Base-by-base conservation (phyloP, 1,284 basidiomycete genomes). In the Trichosporon sp. region DNA sequence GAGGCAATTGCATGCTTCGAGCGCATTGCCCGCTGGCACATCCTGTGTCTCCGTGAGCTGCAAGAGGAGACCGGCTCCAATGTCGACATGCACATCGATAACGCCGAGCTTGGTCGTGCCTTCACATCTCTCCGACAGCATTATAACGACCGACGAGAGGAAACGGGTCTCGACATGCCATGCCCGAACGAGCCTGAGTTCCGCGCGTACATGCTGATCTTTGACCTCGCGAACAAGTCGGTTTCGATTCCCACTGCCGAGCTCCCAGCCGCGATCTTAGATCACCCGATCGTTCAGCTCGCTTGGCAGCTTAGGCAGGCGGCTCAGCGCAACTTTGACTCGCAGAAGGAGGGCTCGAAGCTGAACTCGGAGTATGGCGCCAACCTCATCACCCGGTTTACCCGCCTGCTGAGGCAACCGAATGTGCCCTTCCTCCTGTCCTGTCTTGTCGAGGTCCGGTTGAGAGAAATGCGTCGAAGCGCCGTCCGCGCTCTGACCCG, bases 171-270 rank as follows among this genome's bases (percentile, higher is more conserved):
- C 8, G 79, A 81, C 32, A 73, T 78, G 71, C 80, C 90, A 66
- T 91, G 91, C 6, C 89, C 91, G 0, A 91, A 92, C 69, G 95
- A 98, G 80, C 89, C 97, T 65, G 96, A 99, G 84, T 97, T 99
- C 89, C 90, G 94, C 21, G 91, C 97, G 0, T 98, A 98, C 85
- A 93, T 96, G 80, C 89, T 96, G 46, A 88, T 98, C 46, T 91
- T 93, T 51, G 94, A 97, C 78, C 91, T 97, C 54, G 90, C 93
- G 48, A 92, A 96, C 89, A 84, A 90, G 78, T 85, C 94, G 89
- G 85, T 92, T 87, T 69, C 91, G 86, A 84, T 94, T 65, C 84
- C 85, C 56, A 85, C 84, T 5, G 85, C 96, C 74, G 88, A 91
- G 68, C 89, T 97, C n/a, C 93, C 95, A 0, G 82, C 86, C 0